These are phyloP conservation scores for Phialophora macrospora DNA, from an alignment of 2,329 filamentous ascomycete genomes.

Conservation along the genomic window DNA sequence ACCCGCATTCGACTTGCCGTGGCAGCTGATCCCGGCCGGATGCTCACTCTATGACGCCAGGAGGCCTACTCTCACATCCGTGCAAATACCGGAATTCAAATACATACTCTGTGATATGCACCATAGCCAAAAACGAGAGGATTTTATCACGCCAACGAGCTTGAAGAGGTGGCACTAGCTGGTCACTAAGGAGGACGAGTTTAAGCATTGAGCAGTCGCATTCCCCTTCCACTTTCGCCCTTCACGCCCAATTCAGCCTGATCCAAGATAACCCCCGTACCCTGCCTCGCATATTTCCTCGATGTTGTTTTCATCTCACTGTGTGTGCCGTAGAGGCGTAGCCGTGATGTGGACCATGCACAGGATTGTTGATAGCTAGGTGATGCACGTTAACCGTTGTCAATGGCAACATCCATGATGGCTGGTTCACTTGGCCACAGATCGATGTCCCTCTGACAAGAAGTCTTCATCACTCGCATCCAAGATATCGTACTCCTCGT, in stretches of 20 bases:
- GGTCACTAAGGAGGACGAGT: slow-evolving; percentile 11
- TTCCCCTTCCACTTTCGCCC: slow-evolving; percentile 7
- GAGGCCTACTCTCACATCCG: neutral
- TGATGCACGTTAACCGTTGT: neutral
- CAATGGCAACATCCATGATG: neutral
- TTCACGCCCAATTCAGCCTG: slow-evolving; percentile 21
- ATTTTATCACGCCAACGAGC: slow-evolving; percentile 3
- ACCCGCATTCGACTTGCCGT: slow-evolving; percentile 3
- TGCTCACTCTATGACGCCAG: neutral
- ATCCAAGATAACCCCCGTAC: slow-evolving; percentile 25
- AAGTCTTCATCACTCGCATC: slow-evolving; percentile 93
- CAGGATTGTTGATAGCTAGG: slow-evolving; percentile 6
- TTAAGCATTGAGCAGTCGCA: slow-evolving; percentile 7
- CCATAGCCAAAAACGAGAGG: neutral
- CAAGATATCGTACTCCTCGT: slow-evolving; percentile 97
- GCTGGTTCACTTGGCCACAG: slow-evolving; percentile 29
- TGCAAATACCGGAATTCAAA: slow-evolving; percentile 2
- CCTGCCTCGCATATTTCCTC: slow-evolving; percentile 15
- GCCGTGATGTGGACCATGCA: slow-evolving; percentile 1
- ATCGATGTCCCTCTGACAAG: slow-evolving; percentile 54
- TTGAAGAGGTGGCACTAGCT: slow-evolving; percentile 11
- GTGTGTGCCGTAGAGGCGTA: slow-evolving; percentile 7
- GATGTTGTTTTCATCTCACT: slow-evolving; percentile 11
- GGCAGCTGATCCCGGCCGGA: slow-evolving; percentile 5
- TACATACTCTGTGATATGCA: neutral